Evolutionary conservation across 2,329 filamentous ascomycete genomes (phyloP).

Genomic region (Trichoderma atrobrunneum): DNA sequence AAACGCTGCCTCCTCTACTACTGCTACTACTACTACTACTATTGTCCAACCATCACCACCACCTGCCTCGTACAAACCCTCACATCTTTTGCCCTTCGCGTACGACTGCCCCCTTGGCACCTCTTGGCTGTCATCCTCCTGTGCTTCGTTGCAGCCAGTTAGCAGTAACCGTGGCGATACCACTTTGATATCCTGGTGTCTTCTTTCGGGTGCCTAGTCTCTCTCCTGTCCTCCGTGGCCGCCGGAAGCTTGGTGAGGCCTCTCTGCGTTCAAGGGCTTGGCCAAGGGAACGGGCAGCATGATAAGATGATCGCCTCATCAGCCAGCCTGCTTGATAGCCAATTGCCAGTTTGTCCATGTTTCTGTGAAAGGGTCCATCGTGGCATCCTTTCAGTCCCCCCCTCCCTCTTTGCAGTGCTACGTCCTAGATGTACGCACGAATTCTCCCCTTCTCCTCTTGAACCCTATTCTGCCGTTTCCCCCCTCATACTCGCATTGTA

Average conservation of each 20-base stretch:
- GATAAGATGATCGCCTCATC: slow-evolving; percentile 6
- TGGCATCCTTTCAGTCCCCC: not conserved
- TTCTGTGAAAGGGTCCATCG: slow-evolving; percentile 1
- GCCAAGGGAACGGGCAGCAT: not conserved
- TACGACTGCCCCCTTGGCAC: slow-evolving; percentile 17
- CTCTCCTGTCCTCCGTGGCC: slow-evolving; percentile 9
- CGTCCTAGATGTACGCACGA: slow-evolving; percentile 5
- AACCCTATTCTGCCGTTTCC: not conserved
- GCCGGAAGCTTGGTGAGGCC: slow-evolving; percentile 5
- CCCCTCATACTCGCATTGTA: not conserved
- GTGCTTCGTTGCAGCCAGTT: slow-evolving; percentile 20
- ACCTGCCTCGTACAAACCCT: slow-evolving; percentile 14
- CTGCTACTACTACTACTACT: not conserved
- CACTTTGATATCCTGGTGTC: slow-evolving; percentile 10
- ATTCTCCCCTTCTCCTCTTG: not conserved
- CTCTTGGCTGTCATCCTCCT: slow-evolving; percentile 3
- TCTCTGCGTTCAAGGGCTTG: not conserved
- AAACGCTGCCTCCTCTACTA: not conserved
- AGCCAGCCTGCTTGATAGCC: not conserved
- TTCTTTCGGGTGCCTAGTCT: slow-evolving; percentile 7
- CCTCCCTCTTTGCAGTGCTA: not conserved
- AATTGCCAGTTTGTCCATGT: not conserved
- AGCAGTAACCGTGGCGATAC: slow-evolving; percentile 9
- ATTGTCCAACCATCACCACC: slow-evolving; percentile 5
- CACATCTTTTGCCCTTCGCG: slow-evolving; percentile 8